phyloP scores from a whole-genome alignment of 31 red algal genomes.

The Porphyra umbilicalis region DNA sequence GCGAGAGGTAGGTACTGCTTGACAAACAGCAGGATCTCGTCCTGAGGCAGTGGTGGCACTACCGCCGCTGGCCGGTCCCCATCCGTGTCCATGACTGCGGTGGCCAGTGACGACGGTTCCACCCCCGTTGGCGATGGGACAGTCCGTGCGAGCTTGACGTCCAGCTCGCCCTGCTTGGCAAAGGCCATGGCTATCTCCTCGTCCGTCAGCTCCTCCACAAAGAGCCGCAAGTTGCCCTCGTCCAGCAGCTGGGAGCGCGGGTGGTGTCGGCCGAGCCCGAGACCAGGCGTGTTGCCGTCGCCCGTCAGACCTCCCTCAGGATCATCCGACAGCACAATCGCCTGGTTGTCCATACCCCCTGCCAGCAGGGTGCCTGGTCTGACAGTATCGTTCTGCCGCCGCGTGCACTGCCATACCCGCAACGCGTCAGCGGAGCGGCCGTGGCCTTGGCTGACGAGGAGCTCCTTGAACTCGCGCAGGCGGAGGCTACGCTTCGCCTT shows the following conservation, averaged over 20 bases:
- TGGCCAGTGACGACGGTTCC: slow-evolving; percentile 2
- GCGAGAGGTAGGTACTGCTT: slow-evolving; percentile 66
- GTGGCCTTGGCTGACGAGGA: slow-evolving; percentile 36
- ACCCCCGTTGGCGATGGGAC: slow-evolving; percentile 13
- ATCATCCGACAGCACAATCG: slow-evolving; percentile 37
- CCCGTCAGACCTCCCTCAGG: slow-evolving; percentile 26
- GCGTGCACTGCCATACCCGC: slow-evolving; percentile 61
- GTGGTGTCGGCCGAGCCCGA: slow-evolving; percentile 34
- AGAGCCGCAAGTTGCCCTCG: slow-evolving; percentile 52
- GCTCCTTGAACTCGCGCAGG: slow-evolving; percentile 49
- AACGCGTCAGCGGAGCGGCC: slow-evolving; percentile 31
- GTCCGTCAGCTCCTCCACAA: slow-evolving; percentile 49
- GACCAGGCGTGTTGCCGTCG: slow-evolving; percentile 25
- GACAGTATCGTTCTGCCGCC: slow-evolving; percentile 58
- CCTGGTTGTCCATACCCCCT: slow-evolving; percentile 39
- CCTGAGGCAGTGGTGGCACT: slow-evolving; percentile 20
- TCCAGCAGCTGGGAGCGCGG: slow-evolving; percentile 17
- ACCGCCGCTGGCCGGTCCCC: not conserved
- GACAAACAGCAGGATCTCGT: slow-evolving; percentile 74
- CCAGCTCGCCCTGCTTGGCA: slow-evolving; percentile 6
- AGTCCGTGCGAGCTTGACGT: not conserved
- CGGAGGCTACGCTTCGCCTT: slow-evolving; percentile 40
- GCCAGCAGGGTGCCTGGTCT: slow-evolving; percentile 70
- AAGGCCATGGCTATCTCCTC: not conserved
- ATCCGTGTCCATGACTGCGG: slow-evolving; percentile 8